Evolutionary conservation across 768 basidiomycete genomes (phyloP).

Genomic region (Lactarius trivialis): DNA sequence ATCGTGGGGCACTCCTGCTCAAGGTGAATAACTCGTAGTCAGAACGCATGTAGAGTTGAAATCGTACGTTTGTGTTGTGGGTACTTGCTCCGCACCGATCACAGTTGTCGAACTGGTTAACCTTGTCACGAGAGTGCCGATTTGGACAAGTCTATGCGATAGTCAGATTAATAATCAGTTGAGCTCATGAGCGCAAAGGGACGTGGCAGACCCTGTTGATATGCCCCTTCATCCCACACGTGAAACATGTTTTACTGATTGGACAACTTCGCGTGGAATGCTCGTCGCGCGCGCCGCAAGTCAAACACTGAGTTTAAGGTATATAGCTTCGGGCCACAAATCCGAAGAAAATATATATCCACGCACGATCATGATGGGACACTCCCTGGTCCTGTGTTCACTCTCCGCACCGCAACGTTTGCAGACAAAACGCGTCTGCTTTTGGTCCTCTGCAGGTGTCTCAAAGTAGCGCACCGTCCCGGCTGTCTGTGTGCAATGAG

Average conservation of each 20-base stretch:
- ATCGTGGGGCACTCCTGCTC: slow-evolving; percentile 73
- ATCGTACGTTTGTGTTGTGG: slow-evolving; percentile 59
- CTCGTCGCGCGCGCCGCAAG: slow-evolving; percentile 75
- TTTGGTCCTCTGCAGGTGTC: slow-evolving; percentile 33
- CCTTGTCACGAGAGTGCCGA: slow-evolving; percentile 34
- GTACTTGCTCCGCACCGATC: slow-evolving; percentile 59
- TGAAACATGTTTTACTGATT: slow-evolving; percentile 73
- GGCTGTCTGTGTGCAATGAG: slow-evolving; percentile 34
- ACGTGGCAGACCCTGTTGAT: slow-evolving; percentile 49
- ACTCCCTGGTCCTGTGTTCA: slow-evolving; percentile 61
- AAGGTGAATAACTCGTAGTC: neutral
- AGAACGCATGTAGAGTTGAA: neutral
- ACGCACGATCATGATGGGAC: slow-evolving; percentile 66
- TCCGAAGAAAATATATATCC: neutral
- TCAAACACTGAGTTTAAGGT: slow-evolving; percentile 52
- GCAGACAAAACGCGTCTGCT: slow-evolving; percentile 51
- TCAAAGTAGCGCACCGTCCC: slow-evolving; percentile 62
- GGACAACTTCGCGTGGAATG: slow-evolving; percentile 74
- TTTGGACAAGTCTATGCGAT: slow-evolving; percentile 62
- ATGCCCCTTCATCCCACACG: slow-evolving; percentile 81
- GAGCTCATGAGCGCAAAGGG: neutral
- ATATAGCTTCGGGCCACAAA: neutral
- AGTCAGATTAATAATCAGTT: neutral
- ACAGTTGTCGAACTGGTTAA: slow-evolving; percentile 42
- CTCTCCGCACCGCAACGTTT: slow-evolving; percentile 74